These are phyloP conservation scores for Cystofilobasidium macerans DNA, from an alignment of 768 basidiomycete genomes.

Conservation along the genomic window DNA sequence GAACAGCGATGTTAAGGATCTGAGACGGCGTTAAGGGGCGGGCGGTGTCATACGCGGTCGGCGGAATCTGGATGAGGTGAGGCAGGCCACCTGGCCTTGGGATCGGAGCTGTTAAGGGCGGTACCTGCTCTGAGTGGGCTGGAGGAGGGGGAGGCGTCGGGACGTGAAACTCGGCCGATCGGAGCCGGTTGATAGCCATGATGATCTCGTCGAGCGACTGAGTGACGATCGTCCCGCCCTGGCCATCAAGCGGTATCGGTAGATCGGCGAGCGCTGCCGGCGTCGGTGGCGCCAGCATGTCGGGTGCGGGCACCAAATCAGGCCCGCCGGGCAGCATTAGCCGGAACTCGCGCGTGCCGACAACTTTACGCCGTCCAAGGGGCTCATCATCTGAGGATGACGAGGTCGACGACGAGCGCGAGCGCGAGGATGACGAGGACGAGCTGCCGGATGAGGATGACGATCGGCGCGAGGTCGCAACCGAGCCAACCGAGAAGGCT, in stretches of 20 bases:
- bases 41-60: background rate
- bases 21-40: constrained; percentile 18
- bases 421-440: constrained; percentile 40
- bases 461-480: constrained; percentile 32
- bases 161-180: constrained; percentile 5
- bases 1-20: constrained; percentile 14
- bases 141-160: constrained; percentile 22
- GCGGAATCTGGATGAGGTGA: background rate
- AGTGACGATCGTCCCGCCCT: constrained; percentile 45
- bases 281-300: constrained; percentile 29
- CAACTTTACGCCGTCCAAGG: constrained; percentile 54
- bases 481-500: constrained; percentile 32
- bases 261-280: constrained; percentile 40
- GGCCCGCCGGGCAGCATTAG: constrained; percentile 50
- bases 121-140: background rate
- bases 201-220: constrained; percentile 3
- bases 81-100: background rate
- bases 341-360: constrained; percentile 55
- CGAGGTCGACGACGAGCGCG: constrained; percentile 40
- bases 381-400: constrained; percentile 42
- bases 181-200: constrained; percentile 17
- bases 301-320: constrained; percentile 21
- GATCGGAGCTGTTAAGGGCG: background rate
- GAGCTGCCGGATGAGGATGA: constrained; percentile 32
- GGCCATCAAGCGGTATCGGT: constrained; percentile 43